Evolutionary conservation across 805 yeast species (phyloP), one percentile per base, ranked within the genome.

Genomic region (Teunomyces kruisii): DNA sequence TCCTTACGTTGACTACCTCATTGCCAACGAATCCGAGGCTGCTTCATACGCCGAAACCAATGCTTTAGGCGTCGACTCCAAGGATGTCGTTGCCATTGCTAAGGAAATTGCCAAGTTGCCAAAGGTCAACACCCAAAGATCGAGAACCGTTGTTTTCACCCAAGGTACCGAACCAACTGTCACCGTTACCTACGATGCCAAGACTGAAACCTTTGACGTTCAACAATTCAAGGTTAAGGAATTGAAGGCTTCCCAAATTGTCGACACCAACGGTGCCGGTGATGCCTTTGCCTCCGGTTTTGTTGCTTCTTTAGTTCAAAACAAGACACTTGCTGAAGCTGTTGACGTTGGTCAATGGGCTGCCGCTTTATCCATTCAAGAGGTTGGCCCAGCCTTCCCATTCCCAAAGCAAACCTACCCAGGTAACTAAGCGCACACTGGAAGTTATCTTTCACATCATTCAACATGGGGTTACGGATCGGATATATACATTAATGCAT

Each of bases 201-300:
- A 69, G 35, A 57, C 75, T 31, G 80, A 78, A 45, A 65, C 76
- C 32, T 75, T 70, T 55, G 67, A 65, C 17, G 68, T 76, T 50
- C 68, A 75, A 50, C 75, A 73, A 61, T 83, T 66, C 75, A 76
- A 85, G 41, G 96, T 94, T 45, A 86, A 80, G 56, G 79, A 84
- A 47, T 80, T 94, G 61, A 86, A 79, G 33, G 57, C 80, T 37
- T 69, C 77, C 38, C 76, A 84, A 68, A 78, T 94, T 49, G 83
- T 78, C 47, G 99, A 94, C 75, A 88, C 98, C 61, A 94, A 92
- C 74, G 99, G 99, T 75, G 98, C 98, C 39, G 98, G 98, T 69
- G 97, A 92, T 65, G 97, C 97, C 10, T 92, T 92, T 64, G 98
- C 97, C 45, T 95, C 94, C 59, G 98, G 98, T 47, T 91, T 92